Conservation (phyloP, 495 filamentous ascomycete genomes). For the Beverwykella pulmonaria region DNA sequence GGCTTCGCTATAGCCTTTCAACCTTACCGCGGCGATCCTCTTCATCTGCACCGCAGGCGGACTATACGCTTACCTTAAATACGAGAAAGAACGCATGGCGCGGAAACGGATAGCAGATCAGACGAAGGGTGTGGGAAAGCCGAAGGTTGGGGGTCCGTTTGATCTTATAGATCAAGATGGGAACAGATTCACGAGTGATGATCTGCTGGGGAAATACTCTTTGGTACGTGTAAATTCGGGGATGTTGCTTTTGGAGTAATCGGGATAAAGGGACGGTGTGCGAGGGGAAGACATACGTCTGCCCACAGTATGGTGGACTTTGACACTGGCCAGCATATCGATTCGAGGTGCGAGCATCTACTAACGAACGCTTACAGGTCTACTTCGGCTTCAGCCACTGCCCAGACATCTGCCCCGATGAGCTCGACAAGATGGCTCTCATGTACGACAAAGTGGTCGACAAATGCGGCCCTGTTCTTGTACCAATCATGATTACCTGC, state of each 20-base stretch:
- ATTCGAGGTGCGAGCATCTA: background rate
- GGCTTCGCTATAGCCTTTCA: constrained; percentile 69
- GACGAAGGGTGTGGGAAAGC: constrained; percentile 86
- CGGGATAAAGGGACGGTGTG: background rate
- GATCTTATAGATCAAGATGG: constrained; percentile 80
- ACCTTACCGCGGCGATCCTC: constrained; percentile 81
- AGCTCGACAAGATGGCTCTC: constrained; percentile 95
- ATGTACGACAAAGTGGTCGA: constrained; percentile 83
- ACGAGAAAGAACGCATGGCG: constrained; percentile 86
- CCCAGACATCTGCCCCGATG: constrained; percentile 97
- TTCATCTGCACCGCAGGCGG: constrained; percentile 78
- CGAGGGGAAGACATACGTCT: background rate
- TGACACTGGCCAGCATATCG: background rate
- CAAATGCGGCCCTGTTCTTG: constrained; percentile 54
- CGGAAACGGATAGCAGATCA: constrained; percentile 83
- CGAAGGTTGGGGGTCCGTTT: constrained; percentile 90
- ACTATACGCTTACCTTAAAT: constrained; percentile 85
- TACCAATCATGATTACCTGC: constrained; percentile 91
- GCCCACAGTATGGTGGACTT: background rate
- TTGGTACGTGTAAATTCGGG: constrained; percentile 51
- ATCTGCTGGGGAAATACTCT: constrained; percentile 84
- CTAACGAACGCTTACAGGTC: constrained; percentile 55
- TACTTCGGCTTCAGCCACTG: constrained; percentile 99
- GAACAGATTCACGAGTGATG: constrained; percentile 68
- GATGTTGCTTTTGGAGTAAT: background rate